phyloP scores from a whole-genome alignment of 768 basidiomycete genomes.

The Udeniomyces megalosporus region DNA sequence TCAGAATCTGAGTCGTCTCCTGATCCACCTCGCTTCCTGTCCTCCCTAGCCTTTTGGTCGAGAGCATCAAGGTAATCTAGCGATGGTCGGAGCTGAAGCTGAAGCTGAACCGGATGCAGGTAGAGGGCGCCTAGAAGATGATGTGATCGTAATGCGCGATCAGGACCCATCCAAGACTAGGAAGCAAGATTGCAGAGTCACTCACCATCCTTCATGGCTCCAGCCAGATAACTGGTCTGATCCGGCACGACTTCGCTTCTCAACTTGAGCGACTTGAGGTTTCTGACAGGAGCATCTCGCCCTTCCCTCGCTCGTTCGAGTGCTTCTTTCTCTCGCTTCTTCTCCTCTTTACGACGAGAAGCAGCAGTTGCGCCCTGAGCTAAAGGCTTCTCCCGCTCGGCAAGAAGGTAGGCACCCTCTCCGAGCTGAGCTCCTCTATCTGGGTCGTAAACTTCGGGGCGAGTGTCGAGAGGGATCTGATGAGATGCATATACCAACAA shows the following conservation, averaged over 20 bases:
- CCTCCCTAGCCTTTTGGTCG: slow-evolving; percentile 19
- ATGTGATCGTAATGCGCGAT: too few species aligned
- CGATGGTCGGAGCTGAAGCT: slow-evolving; percentile 28
- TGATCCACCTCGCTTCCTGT: slow-evolving; percentile 11
- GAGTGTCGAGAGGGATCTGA: slow-evolving; percentile 26
- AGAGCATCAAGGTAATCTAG: slow-evolving; percentile 28
- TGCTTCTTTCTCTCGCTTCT: slow-evolving; percentile 20
- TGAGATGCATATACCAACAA: too few species aligned
- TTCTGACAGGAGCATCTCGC: slow-evolving; percentile 17
- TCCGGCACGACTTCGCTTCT: slow-evolving; percentile 28
- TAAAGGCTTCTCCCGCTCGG: slow-evolving; percentile 20
- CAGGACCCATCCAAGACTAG: not conserved
- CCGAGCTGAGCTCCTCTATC: slow-evolving; percentile 28
- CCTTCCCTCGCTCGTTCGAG: slow-evolving; percentile 13
- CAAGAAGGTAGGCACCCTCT: slow-evolving; percentile 18
- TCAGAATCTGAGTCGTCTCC: slow-evolving; percentile 21
- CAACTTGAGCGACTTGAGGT: slow-evolving; percentile 17
- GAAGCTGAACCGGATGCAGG: slow-evolving; percentile 26
- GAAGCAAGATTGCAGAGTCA: not conserved
- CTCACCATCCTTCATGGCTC: slow-evolving; percentile 27
- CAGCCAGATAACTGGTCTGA: slow-evolving; percentile 28
- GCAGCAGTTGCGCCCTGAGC: slow-evolving; percentile 18
- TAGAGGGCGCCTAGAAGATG: slow-evolving; percentile 25
- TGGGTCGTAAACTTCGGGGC: slow-evolving; percentile 25
- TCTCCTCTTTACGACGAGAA: slow-evolving; percentile 4